Evolutionary conservation across 352 stramenopile species (phyloP).

Genomic region (Globisporangium solare): DNA sequence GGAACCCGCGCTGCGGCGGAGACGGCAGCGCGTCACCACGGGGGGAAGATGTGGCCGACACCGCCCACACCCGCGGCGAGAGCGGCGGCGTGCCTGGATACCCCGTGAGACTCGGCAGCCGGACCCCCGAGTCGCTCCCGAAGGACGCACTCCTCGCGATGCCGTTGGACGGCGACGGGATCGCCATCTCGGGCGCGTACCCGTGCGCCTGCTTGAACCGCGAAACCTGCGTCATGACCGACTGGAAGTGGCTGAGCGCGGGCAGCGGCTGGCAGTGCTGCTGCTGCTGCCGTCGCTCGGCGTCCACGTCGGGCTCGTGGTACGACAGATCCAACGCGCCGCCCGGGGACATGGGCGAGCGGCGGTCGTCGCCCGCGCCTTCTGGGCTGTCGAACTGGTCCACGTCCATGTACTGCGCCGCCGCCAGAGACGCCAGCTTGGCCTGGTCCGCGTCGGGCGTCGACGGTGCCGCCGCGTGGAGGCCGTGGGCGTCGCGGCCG

Average conservation of each 20-base stretch:
- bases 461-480: background rate
- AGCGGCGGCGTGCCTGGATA: constrained; percentile 27
- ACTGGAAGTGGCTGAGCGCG: constrained; percentile 32
- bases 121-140: constrained; percentile 20
- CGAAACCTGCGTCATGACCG: constrained; percentile 30
- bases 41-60: constrained; percentile 16
- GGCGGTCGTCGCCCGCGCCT: background rate
- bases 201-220: constrained; percentile 65
- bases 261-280: constrained; percentile 8
- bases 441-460: background rate
- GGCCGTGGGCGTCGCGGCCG: background rate
- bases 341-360: constrained; percentile 4
- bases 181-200: constrained; percentile 37
- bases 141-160: constrained; percentile 16
- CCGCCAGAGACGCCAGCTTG: background rate
- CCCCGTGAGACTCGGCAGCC: constrained; percentile 34
- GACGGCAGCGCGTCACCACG: constrained; percentile 20
- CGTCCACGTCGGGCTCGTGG: background rate
- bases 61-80: constrained; percentile 33
- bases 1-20: constrained; percentile 8
- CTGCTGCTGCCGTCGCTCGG: background rate
- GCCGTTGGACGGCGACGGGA: constrained; percentile 14
- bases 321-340: constrained; percentile 4
- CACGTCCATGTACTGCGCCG: constrained; percentile 10
- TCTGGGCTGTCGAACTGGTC: constrained; percentile 10